phyloP scores from a whole-genome alignment of 345 rosid species.

The Brassica carinata region DNA sequence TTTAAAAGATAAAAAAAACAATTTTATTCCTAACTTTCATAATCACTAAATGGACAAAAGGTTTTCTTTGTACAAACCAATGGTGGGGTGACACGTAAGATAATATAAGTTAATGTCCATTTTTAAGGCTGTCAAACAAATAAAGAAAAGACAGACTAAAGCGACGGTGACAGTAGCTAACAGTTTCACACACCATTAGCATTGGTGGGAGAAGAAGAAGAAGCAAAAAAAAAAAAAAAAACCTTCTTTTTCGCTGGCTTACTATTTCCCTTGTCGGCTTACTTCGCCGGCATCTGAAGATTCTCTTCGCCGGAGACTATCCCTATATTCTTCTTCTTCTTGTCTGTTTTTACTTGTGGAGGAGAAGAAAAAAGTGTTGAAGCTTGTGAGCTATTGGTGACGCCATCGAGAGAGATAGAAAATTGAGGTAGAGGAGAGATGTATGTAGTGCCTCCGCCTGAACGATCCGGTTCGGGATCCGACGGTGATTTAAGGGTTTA shows the following conservation, averaged over 20 bases:
- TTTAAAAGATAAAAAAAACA: background rate
- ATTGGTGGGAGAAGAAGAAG: slow-evolving; percentile 17
- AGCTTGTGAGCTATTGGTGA: slow-evolving; percentile 30
- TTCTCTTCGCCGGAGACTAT: slow-evolving; percentile 25
- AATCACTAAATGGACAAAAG: background rate
- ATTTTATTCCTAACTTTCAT: background rate
- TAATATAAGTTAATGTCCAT: background rate
- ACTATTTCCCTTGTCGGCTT: slow-evolving; percentile 44
- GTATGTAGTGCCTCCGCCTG: slow-evolving; percentile 91
- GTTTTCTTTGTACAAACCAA: slow-evolving; percentile 6
- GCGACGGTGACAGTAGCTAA: slow-evolving; percentile 28
- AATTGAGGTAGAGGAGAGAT: slow-evolving; percentile 48
- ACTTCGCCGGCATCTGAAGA: slow-evolving; percentile 40
- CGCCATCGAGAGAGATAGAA: slow-evolving; percentile 20
- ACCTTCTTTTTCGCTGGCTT: slow-evolving; percentile 35
- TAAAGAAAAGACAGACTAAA: background rate
- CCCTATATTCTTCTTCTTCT: background rate
- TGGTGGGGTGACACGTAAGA: background rate
- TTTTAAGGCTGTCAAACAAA: slow-evolving; percentile 5
- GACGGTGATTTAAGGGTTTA: slow-evolving; percentile 64
- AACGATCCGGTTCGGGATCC: slow-evolving; percentile 72
- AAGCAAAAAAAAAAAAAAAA: background rate
- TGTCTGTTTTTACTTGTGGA: background rate
- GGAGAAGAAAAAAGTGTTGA: background rate
- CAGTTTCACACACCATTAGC: slow-evolving; percentile 33